phyloP scores from a whole-genome alignment of 1,284 basidiomycete species.

The Malassezia slooffiae region DNA sequence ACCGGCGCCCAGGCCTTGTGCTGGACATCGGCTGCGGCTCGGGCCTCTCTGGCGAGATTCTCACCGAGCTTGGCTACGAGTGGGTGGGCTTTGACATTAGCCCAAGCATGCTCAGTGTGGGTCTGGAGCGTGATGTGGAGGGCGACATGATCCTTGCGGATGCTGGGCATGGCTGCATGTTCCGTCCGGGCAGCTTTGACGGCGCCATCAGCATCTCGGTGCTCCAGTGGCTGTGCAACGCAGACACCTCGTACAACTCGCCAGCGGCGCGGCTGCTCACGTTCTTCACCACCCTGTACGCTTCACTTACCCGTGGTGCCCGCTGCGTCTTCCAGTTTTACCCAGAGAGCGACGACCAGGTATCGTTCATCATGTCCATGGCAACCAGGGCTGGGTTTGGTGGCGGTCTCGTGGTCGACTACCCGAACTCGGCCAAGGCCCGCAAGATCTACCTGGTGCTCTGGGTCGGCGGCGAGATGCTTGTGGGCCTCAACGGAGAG shows the following conservation, averaged over 20 bases:
- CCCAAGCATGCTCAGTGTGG: conserved; percentile 66
- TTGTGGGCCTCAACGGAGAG: conserved; percentile 44
- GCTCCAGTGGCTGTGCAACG: conserved; percentile 95
- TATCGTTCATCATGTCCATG: conserved; percentile 69
- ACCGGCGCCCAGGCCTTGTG: conserved; percentile 51
- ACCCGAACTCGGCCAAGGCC: conserved; percentile 46
- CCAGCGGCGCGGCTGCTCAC: conserved; percentile 79
- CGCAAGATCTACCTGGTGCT: conserved; percentile 47
- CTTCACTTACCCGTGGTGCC: conserved; percentile 77
- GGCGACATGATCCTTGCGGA: conserved; percentile 47
- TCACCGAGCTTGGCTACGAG: conserved; percentile 82
- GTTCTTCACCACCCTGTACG: conserved; percentile 95
- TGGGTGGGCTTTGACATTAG: conserved; percentile 95
- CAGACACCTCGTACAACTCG: conserved; percentile 82
- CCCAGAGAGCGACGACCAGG: conserved; percentile 43
- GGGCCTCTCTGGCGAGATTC: conserved; percentile 92
- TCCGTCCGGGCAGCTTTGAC: conserved; percentile 90
- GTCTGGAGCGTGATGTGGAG: conserved; percentile 40
- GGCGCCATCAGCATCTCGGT: conserved; percentile 97
- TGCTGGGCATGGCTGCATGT: conserved; percentile 54
- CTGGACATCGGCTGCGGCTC: conserved; percentile 96
- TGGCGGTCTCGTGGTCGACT: conserved; percentile 86
- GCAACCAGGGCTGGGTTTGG: conserved; percentile 93
- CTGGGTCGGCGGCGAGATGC: conserved; percentile 47
- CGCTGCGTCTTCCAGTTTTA: conserved; percentile 64